These are phyloP conservation scores for Quercus mongolica DNA, from an alignment of 306 rosid genomes.

Conservation along the genomic window DNA sequence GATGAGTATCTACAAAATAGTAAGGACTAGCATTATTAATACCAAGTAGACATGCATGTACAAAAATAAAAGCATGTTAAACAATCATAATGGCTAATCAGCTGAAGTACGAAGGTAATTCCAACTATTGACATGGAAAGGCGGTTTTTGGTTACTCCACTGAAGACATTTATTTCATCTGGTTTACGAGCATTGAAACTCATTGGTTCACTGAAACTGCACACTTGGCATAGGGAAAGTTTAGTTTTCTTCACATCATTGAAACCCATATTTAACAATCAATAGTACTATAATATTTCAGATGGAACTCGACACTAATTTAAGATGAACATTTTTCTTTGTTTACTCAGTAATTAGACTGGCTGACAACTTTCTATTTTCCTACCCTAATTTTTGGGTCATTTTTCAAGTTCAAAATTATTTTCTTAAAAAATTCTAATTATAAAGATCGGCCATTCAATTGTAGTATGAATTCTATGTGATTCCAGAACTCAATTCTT, in stretches of 20 bases:
- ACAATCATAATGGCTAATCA: conserved; percentile 19
- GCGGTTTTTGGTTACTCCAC: conserved; percentile 70
- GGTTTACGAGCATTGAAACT: conserved; percentile 95
- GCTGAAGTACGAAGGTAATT: conserved; percentile 77
- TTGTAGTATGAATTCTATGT: too few relatives aligned
- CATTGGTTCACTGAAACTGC: conserved; percentile 33
- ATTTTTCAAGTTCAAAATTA: too few relatives aligned
- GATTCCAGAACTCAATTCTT: too few relatives aligned
- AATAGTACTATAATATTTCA: background rate
- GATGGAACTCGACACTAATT: background rate
- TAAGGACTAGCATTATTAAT: conserved; percentile 2
- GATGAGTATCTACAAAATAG: conserved; percentile 59
- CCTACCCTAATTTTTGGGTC: too few relatives aligned
- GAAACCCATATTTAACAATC: background rate
- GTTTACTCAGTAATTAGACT: background rate
- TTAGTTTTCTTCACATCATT: background rate
- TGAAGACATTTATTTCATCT: conserved; percentile 73
- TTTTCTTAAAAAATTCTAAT: too few relatives aligned
- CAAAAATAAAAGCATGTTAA: background rate
- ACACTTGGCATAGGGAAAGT: background rate
- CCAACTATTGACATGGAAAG: conserved; percentile 77
- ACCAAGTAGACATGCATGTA: background rate
- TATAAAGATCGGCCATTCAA: too few relatives aligned
- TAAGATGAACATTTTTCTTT: background rate
- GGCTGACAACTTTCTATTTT: too few relatives aligned